A percentile compares a stretch with the other conserved stretches of the same genome.
phyloP scores from a whole-genome alignment of 2,329 filamentous ascomycete species.

The Colletotrichum aenigma region DNA sequence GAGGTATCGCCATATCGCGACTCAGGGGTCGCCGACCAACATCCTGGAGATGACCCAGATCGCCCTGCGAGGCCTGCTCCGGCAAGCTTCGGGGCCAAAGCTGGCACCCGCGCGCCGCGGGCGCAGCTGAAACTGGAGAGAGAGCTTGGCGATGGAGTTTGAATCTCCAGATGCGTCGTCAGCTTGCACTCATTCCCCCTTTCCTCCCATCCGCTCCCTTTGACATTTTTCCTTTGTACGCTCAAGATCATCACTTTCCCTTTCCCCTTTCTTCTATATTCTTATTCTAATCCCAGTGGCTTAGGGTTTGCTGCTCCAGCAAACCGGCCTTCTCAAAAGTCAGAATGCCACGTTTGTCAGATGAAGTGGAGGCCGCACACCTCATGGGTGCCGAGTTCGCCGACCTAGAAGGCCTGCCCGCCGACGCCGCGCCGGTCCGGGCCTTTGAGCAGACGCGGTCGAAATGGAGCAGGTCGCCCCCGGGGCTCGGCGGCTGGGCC shows the following conservation, averaged over 20 bases:
- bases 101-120: neutral
- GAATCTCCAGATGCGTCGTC: neutral
- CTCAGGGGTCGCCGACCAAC: neutral
- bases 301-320: neutral
- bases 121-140: neutral
- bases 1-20: rapidly evolving
- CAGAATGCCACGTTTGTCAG: neutral
- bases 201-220: neutral
- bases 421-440: neutral
- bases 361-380: neutral
- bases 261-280: neutral
- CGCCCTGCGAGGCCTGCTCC: neutral
- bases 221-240: neutral
- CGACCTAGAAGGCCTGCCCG: neutral
- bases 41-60: neutral
- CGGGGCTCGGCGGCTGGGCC: neutral
- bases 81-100: neutral
- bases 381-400: neutral
- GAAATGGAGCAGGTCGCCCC: neutral
- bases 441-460: neutral
- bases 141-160: neutral
- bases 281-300: neutral
- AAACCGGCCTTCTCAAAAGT: neutral
- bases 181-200: neutral
- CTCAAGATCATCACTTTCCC: neutral